Percentiles rank a stretch among this genome's conserved stretches.
phyloP scores from a whole-genome alignment of 2,329 filamentous ascomycete species.

The Boeremia lycopersici region DNA sequence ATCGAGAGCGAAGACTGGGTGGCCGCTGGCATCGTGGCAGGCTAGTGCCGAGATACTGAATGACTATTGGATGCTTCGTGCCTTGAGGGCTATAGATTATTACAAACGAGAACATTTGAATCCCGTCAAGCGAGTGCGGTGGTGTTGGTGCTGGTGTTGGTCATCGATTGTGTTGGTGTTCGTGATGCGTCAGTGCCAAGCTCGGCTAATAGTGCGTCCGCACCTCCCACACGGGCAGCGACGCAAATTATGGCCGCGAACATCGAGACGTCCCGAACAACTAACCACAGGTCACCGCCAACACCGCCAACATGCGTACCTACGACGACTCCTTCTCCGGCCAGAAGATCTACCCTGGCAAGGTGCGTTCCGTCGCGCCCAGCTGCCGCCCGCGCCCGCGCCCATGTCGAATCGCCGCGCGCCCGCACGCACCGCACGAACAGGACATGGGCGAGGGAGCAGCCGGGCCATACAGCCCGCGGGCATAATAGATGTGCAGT shows the following conservation, averaged over 20 bases:
- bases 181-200: slow-evolving; percentile 17
- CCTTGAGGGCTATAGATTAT: too few relatives aligned
- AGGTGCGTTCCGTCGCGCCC: slow-evolving; percentile 61
- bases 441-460: slow-evolving; percentile 21
- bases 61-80: too few relatives aligned
- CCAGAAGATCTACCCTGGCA: slow-evolving; percentile 80
- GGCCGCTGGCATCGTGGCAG: slow-evolving; percentile 26
- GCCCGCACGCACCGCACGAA: slow-evolving; percentile 18
- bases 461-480: slow-evolving; percentile 4
- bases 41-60: background rate
- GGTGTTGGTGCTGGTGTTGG: background rate
- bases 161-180: background rate
- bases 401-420: slow-evolving; percentile 31
- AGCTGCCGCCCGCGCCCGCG: slow-evolving; percentile 20
- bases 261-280: slow-evolving; percentile 1
- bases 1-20: slow-evolving; percentile 21
- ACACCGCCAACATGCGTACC: slow-evolving; percentile 70
- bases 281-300: slow-evolving; percentile 48
- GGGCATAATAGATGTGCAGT: slow-evolving; percentile 17
- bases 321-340: slow-evolving; percentile 81
- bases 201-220: slow-evolving; percentile 23
- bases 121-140: background rate
- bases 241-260: slow-evolving; percentile 32
- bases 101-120: too few relatives aligned
- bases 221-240: slow-evolving; percentile 22